phyloP scores from a whole-genome alignment of 371 early-diverging fungal genomes.

The Dinochytrium kinnereticum region DNA sequence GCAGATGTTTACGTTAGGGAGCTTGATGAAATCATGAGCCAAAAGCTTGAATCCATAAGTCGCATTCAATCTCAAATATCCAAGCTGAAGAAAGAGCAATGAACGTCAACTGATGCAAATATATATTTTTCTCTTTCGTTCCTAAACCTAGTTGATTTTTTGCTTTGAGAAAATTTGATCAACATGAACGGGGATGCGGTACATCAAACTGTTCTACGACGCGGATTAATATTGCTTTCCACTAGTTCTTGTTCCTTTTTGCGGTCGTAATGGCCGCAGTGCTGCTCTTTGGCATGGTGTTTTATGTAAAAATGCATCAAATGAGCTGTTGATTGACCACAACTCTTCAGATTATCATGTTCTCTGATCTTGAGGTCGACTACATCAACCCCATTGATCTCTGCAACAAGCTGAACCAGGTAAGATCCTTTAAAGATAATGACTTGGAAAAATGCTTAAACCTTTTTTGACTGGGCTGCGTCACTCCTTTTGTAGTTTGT shows the following conservation, averaged over 20 bases:
- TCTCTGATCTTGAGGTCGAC: constrained; percentile 93
- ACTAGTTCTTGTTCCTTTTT: constrained; percentile 80
- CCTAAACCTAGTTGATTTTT: too few species aligned
- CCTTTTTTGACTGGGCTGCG: neutral
- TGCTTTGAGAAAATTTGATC: constrained; percentile 51
- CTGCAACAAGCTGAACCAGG: constrained; percentile 94
- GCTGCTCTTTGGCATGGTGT: constrained; percentile 92
- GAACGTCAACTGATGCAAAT: too few species aligned
- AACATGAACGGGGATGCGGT: constrained; percentile 30
- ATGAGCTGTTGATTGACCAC: neutral
- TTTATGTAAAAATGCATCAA: constrained; percentile 76
- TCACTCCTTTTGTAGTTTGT: constrained; percentile 83
- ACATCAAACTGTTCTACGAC: too few species aligned
- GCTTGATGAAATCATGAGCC: constrained; percentile 60
- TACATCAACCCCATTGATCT: constrained; percentile 98
- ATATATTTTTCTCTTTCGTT: too few species aligned
- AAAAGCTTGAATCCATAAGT: constrained; percentile 56
- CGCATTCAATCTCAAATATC: neutral
- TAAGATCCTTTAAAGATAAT: constrained; percentile 51
- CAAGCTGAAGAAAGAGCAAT: neutral
- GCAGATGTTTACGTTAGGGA: constrained; percentile 56
- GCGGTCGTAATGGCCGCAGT: constrained; percentile 88
- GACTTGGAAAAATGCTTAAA: too few species aligned
- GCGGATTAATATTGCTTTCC: too few species aligned
- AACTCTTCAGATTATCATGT: constrained; percentile 79